Base-by-base conservation (phyloP, 768 basidiomycete species). In the Mycena galopus region DNA sequence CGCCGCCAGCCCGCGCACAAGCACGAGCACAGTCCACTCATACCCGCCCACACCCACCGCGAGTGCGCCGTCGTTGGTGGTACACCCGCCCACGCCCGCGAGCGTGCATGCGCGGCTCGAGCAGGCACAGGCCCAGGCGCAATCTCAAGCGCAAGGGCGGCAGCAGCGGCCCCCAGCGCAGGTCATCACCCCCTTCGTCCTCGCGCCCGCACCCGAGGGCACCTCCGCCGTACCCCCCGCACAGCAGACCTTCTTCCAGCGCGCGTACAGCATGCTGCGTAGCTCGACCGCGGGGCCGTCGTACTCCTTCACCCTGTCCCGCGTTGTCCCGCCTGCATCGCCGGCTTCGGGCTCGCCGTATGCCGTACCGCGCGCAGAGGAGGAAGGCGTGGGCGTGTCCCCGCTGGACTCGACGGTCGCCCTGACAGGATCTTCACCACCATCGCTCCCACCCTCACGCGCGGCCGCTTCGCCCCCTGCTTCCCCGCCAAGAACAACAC, bases 11-110 rank as follows among this genome's bases (percentile, higher is more conserved):
- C 23, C 77, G 84, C 42, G 84, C 84, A n/a, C 84, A n/a, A 87
- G 84, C 66, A 75, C 74, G n/a, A 78, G 81, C 16, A 50, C 75
- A 17, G 75, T 84, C 6, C 90, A 91, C 72, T 89, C 88, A 21
- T 91, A 91, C 72, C 90, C 90, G 23, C 90, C 90, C 27, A 89
- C 88, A 35, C 88, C 89, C 16, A n/a, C n/a, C n/a, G n/a, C n/a
- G n/a, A n/a, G n/a, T n/a, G 82, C 87, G 10, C 67, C 83, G 2
- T 77, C 76, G 53, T 72, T 77, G n/a, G 63, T 72, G 50, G 73
- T 82, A 53, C 75, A 76, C 14, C 83, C 82, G 10, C 83, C 84
- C 4, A 82, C 84, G 1, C 82, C 85, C 1, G 53, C 81, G 8
- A 55, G 59, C 29, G 77, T 82, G 23, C 75, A 79, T 9, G 78